These are phyloP conservation scores for Juncus inflexus DNA, from an alignment of 176 grass and related monocot species.

Conservation along the genomic window DNA sequence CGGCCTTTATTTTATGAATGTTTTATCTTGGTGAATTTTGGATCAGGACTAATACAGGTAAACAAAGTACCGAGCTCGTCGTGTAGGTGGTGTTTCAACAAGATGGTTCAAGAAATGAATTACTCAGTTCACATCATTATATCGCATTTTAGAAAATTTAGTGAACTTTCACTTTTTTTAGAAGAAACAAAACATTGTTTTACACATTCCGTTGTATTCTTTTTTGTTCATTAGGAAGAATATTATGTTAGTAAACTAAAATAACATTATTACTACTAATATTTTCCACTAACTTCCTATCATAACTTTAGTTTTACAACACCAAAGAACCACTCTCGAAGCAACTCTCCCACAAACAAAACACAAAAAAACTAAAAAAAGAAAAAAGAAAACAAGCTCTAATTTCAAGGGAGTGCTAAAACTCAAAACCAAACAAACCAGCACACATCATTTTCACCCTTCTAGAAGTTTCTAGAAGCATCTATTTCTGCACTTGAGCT, in stretches of 20 bases:
- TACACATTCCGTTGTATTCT: too few species aligned
- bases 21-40: background rate
- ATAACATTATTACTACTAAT: too few species aligned
- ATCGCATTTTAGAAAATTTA: too few species aligned
- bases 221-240: too few species aligned
- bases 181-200: too few species aligned
- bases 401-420: background rate
- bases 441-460: background rate
- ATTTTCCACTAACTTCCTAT: too few species aligned
- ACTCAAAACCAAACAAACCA: background rate
- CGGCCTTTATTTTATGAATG: too few species aligned
- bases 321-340: background rate
- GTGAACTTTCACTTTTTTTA: too few species aligned
- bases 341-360: constrained; percentile 2
- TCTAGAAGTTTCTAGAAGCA: constrained; percentile 25
- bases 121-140: constrained; percentile 1
- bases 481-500: constrained; percentile 30
- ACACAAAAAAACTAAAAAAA: background rate
- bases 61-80: constrained; percentile 14
- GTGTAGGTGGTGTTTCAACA: background rate
- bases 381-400: constrained; percentile 9
- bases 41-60: constrained; percentile 25
- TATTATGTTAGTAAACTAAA: too few species aligned
- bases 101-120: constrained; percentile 8
- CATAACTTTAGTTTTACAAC: too few species aligned